These are phyloP conservation scores for Phialophora verrucosa DNA, from an alignment of 2,329 filamentous ascomycete species.

Conservation along the genomic window DNA sequence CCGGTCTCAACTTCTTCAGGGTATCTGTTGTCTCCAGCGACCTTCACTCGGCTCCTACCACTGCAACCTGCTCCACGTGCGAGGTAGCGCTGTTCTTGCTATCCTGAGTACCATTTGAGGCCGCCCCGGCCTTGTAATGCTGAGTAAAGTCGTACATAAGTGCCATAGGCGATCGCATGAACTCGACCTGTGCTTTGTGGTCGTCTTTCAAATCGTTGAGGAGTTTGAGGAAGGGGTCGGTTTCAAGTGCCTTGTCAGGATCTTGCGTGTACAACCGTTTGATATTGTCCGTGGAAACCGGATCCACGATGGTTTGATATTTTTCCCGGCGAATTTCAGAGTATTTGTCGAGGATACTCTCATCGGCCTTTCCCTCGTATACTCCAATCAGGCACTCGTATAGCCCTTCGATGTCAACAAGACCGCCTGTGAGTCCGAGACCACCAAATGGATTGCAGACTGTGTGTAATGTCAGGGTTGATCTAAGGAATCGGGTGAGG, in stretches of 20 bases:
- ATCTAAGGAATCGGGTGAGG: not conserved
- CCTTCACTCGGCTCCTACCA: conserved; percentile 15
- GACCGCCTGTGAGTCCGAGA: conserved; percentile 67
- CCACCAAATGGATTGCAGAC: conserved; percentile 62
- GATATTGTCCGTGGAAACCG: conserved; percentile 52
- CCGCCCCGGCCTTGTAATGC: conserved; percentile 27
- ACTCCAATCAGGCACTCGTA: conserved; percentile 63
- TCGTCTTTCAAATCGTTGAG: conserved; percentile 45
- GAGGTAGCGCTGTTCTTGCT: conserved; percentile 19
- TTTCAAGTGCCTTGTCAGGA: conserved; percentile 46
- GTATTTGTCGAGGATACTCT: conserved; percentile 53
- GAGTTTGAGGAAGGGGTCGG: conserved; percentile 47
- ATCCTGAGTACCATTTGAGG: not conserved
- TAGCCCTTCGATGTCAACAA: conserved; percentile 67
- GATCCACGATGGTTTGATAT: conserved; percentile 49
- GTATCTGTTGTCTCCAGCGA: not conserved
- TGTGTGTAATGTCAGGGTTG: conserved; percentile 8
- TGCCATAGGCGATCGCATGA: conserved; percentile 28
- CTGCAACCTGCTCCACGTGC: conserved; percentile 24
- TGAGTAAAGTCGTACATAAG: conserved; percentile 36
- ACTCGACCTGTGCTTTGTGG: conserved; percentile 35
- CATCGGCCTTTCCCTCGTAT: conserved; percentile 47
- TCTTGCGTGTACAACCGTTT: conserved; percentile 45
- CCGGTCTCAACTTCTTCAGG: not conserved
- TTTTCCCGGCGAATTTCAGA: conserved; percentile 49